A percentile compares a stretch with the other conserved stretches of the same genome.
Evolutionary conservation across 2,329 filamentous ascomycete genomes (phyloP).

Genomic region (Epichloe sylvatica): DNA sequence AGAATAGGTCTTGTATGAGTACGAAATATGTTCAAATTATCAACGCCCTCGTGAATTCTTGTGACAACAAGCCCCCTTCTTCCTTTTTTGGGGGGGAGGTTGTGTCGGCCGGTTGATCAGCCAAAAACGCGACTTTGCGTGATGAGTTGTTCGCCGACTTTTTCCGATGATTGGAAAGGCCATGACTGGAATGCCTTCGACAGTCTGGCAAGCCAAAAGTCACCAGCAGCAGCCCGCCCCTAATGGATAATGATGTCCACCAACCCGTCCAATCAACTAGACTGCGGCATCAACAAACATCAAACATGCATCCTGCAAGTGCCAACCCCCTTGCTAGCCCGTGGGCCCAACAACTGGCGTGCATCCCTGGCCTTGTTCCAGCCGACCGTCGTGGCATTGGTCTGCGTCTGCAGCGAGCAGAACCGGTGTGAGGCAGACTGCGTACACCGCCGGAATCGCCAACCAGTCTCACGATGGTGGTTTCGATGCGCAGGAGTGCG

Average conservation of each 20-base stretch:
- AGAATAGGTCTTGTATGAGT: conserved; percentile 18
- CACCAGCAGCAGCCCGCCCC: too few relatives aligned
- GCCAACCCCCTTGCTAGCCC: conserved; percentile 7
- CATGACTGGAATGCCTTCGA: too few relatives aligned
- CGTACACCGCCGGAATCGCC: not conserved
- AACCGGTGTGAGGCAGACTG: not conserved
- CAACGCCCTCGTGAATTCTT: too few relatives aligned
- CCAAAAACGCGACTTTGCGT: too few relatives aligned
- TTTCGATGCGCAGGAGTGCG: not conserved
- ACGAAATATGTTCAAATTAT: not conserved
- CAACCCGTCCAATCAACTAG: not conserved
- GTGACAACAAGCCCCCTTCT: too few relatives aligned
- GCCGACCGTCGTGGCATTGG: conserved; percentile 25
- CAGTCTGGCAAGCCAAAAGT: too few relatives aligned
- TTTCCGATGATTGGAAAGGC: too few relatives aligned
- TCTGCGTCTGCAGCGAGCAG: not conserved
- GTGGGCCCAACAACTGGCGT: conserved; percentile 11
- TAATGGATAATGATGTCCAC: not conserved
- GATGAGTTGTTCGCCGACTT: too few relatives aligned
- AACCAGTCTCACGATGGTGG: not conserved
- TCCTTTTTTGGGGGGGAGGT: too few relatives aligned
- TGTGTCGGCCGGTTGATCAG: too few relatives aligned
- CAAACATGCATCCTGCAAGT: conserved; percentile 15
- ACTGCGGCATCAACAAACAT: not conserved
- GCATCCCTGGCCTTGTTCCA: conserved; percentile 14